Conservation (phyloP, 1,284 basidiomycete species). For the Ustilago sp. region DNA sequence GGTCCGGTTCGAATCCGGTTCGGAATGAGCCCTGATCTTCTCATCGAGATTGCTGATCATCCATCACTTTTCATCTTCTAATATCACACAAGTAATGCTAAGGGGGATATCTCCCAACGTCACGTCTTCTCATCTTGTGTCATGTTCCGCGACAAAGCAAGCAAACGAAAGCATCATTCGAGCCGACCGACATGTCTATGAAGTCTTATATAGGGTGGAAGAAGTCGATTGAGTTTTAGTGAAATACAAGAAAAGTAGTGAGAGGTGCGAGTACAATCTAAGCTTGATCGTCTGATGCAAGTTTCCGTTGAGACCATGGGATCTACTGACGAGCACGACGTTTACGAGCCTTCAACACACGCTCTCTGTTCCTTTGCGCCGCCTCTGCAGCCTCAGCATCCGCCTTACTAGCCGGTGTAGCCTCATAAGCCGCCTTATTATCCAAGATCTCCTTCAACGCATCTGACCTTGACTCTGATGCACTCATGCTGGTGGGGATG, state of each 20-base stretch:
- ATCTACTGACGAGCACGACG: constrained; percentile 33
- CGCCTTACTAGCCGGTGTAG: neutral
- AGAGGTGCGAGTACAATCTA: constrained; percentile 2
- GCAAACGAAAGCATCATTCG: neutral
- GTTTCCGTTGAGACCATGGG: neutral
- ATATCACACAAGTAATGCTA: too few relatives aligned
- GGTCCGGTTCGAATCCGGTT: constrained; percentile 21
- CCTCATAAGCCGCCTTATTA: constrained; percentile 37
- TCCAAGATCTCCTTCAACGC: constrained; percentile 49
- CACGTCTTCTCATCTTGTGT: too few relatives aligned
- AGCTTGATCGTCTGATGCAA: neutral
- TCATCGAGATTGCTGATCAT: neutral
- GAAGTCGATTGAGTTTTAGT: neutral
- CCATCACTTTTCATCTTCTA: too few relatives aligned
- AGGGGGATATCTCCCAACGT: too few relatives aligned
- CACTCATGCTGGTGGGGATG: neutral
- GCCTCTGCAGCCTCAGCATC: constrained; percentile 9
- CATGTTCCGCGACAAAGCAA: too few relatives aligned
- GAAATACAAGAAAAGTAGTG: constrained; percentile 21
- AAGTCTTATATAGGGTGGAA: neutral
- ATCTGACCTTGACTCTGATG: constrained; percentile 20
- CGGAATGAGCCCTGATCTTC: constrained; percentile 13
- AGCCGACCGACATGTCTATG: too few relatives aligned
- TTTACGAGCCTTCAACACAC: constrained; percentile 44
- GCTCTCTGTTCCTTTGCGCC: constrained; percentile 24